Conservation (phyloP, 139 green algal genomes). For the Limnomonas spitsbergensis region DNA sequence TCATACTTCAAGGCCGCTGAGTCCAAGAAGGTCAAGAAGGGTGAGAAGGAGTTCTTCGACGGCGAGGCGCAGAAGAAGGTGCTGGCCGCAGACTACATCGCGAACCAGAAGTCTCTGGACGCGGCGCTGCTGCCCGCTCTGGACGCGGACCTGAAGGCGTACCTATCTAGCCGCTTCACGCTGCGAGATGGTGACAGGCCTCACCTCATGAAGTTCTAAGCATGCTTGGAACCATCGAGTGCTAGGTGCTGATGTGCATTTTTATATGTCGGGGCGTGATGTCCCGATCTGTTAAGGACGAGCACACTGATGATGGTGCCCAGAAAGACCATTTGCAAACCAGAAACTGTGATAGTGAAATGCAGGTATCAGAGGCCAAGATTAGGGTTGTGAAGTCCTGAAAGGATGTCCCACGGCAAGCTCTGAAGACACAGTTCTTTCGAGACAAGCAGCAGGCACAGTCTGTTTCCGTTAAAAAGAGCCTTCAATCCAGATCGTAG, state of each 20-base stretch:
- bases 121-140: slow-evolving; percentile 56
- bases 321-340: not conserved
- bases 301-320: not conserved
- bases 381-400: no score
- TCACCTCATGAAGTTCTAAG: slow-evolving; percentile 90
- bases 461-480: no score
- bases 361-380: no score
- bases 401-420: no score
- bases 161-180: slow-evolving; percentile 70
- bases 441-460: no score
- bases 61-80: slow-evolving; percentile 53
- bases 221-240: not conserved
- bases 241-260: not conserved
- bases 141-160: slow-evolving; percentile 74
- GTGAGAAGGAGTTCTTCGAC: slow-evolving; percentile 85
- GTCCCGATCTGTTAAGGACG: not conserved
- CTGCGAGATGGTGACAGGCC: slow-evolving; percentile 86
- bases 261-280: not conserved
- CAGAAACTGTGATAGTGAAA: not conserved
- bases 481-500: no score
- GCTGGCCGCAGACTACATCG: slow-evolving; percentile 80
- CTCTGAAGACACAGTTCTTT: no score
- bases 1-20: slow-evolving; percentile 87
- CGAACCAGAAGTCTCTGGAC: slow-evolving; percentile 92
- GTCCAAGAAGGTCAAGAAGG: slow-evolving; percentile 75